Evolutionary conservation across 495 filamentous ascomycete genomes (phyloP).

Genomic region (Aspergillus bridgeri): DNA sequence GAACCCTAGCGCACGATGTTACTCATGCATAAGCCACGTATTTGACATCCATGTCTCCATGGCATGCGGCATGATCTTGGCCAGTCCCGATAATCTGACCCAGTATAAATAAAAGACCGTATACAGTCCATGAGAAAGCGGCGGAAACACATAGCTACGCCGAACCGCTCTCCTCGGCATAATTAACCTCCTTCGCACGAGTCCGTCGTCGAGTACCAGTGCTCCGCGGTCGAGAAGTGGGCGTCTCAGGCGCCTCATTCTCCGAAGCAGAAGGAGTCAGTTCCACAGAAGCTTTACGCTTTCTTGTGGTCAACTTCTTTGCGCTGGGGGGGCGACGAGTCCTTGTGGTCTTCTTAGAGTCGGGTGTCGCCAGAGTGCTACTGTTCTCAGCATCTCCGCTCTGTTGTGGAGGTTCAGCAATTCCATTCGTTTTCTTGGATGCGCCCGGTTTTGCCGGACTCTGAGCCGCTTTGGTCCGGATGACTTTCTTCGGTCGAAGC

Average conservation of each 20-base stretch:
- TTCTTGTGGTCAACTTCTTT: conserved; percentile 26
- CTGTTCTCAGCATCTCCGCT: conserved; percentile 7
- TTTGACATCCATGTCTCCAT: too few relatives aligned
- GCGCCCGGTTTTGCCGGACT: conserved; percentile 22
- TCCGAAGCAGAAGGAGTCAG: conserved; percentile 27
- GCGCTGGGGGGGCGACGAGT: conserved; percentile 18
- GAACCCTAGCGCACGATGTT: neutral
- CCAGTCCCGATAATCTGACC: too few relatives aligned
- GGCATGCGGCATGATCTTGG: too few relatives aligned
- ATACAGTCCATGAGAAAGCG: too few relatives aligned
- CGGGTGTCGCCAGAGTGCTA: conserved; percentile 16
- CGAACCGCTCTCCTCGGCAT: conserved; percentile 41
- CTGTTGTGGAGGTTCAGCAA: neutral
- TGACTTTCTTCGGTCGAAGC: conserved; percentile 75
- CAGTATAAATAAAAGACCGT: too few relatives aligned
- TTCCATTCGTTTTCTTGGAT: conserved; percentile 20
- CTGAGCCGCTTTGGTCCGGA: conserved; percentile 51
- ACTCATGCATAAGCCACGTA: neutral
- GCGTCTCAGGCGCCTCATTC: conserved; percentile 18
- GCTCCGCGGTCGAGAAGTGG: conserved; percentile 9
- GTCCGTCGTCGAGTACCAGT: conserved; percentile 28
- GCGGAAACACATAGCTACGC: conserved; percentile 1
- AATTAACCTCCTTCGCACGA: conserved; percentile 44
- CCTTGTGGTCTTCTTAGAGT: conserved; percentile 19
- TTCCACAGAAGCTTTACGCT: conserved; percentile 33